A percentile compares a stretch with the other conserved stretches of the same genome.
phyloP scores from a whole-genome alignment of 345 rosid species.

The Conringia planisiliqua region DNA sequence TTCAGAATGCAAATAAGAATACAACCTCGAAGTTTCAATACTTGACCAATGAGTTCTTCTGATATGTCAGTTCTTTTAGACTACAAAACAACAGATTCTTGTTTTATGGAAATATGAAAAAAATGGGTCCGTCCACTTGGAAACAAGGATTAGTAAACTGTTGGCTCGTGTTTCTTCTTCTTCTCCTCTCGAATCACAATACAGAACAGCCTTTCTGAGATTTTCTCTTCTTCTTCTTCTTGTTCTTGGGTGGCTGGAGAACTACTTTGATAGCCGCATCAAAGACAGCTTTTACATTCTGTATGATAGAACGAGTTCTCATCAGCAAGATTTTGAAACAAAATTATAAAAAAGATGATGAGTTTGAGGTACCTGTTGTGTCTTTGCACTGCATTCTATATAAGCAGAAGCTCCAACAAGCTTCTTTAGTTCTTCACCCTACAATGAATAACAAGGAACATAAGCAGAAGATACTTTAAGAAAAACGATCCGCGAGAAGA shows the following conservation, averaged over 20 bases:
- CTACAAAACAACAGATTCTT: conserved; percentile 33
- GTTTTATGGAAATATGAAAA: neutral
- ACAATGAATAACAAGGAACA: neutral
- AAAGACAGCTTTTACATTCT: conserved; percentile 87
- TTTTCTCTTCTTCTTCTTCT: conserved; percentile 63
- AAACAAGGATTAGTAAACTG: conserved; percentile 13
- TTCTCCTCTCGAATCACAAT: conserved; percentile 40
- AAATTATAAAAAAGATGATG: neutral
- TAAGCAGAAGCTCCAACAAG: conserved; percentile 70
- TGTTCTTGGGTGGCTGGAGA: conserved; percentile 84
- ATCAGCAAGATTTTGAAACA: neutral
- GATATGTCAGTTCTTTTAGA: conserved; percentile 40
- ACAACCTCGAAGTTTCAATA: conserved; percentile 20
- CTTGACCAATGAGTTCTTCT: conserved; percentile 33
- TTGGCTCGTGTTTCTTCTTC: conserved; percentile 15
- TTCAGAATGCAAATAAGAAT: conserved; percentile 21
- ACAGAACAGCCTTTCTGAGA: conserved; percentile 66
- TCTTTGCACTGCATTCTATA: conserved; percentile 83
- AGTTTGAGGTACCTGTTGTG: conserved; percentile 61
- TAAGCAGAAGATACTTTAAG: neutral
- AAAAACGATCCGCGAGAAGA: neutral
- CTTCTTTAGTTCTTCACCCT: conserved; percentile 88
- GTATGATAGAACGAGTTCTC: conserved; percentile 20
- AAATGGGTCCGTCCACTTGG: neutral
- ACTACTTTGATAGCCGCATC: conserved; percentile 87